These are phyloP conservation scores for Torrubiella hemipterigena DNA, from an alignment of 2,329 filamentous ascomycete genomes.

Conservation along the genomic window DNA sequence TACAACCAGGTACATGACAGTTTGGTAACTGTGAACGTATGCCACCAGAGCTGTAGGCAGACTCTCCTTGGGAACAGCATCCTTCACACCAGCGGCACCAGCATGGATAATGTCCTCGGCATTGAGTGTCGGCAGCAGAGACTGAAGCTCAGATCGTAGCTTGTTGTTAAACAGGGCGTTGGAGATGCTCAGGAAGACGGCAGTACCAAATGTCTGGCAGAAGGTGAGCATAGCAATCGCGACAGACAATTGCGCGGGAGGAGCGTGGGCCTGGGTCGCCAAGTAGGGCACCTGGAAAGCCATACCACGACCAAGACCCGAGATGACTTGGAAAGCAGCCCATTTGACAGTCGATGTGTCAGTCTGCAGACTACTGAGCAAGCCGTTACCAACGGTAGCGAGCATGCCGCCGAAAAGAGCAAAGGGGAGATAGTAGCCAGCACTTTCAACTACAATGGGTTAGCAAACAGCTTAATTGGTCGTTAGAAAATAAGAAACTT, in stretches of 20 bases:
- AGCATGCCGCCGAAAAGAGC: slow-evolving; percentile 21
- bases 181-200: slow-evolving; percentile 29
- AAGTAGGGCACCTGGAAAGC: slow-evolving; percentile 27
- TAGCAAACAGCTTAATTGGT: slow-evolving; percentile 5
- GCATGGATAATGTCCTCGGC: slow-evolving; percentile 22
- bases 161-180: slow-evolving; percentile 19
- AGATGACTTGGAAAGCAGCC: slow-evolving; percentile 31
- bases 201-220: slow-evolving; percentile 32
- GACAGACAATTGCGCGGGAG: slow-evolving; percentile 13
- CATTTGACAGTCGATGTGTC: slow-evolving; percentile 22
- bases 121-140: slow-evolving; percentile 17
- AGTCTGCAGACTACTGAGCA: slow-evolving; percentile 26
- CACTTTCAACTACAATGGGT: slow-evolving; percentile 10
- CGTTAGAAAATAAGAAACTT: not conserved
- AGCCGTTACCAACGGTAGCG: slow-evolving; percentile 22
- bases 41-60: slow-evolving; percentile 24
- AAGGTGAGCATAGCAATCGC: slow-evolving; percentile 18
- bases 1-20: slow-evolving; percentile 17
- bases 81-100: slow-evolving; percentile 26
- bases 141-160: slow-evolving; percentile 17
- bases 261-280: slow-evolving; percentile 16
- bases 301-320: slow-evolving; percentile 31
- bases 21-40: slow-evolving; percentile 23
- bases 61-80: slow-evolving; percentile 15
- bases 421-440: slow-evolving; percentile 32